Conservation (phyloP, 2,329 filamentous ascomycete species). For the Juglanconis oblonga region DNA sequence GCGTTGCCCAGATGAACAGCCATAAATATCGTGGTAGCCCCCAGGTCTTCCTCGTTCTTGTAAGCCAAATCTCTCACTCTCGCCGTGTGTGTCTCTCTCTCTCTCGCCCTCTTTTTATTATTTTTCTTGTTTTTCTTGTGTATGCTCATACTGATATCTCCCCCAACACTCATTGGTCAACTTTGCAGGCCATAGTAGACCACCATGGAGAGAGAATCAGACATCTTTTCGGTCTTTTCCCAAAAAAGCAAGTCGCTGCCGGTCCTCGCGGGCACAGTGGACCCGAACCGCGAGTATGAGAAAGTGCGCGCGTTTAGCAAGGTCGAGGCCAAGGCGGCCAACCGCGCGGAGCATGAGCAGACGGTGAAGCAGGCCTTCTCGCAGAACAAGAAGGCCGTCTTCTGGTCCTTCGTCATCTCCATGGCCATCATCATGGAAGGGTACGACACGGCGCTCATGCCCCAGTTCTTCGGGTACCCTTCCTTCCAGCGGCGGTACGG, state of each 20-base stretch:
- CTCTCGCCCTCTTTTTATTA: too few species aligned
- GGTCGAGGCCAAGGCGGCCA: conserved; percentile 9
- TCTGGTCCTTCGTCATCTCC: conserved; percentile 20
- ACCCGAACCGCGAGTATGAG: neutral
- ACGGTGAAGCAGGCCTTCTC: neutral
- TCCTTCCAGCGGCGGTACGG: conserved; percentile 30
- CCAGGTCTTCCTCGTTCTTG: neutral
- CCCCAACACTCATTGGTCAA: neutral
- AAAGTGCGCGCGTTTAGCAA: conserved; percentile 4
- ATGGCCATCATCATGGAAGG: conserved; percentile 21
- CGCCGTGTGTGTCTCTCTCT: too few species aligned
- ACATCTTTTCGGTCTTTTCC: neutral
- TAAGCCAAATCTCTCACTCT: too few species aligned
- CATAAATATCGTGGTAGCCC: neutral
- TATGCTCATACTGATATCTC: neutral
- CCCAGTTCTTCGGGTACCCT: conserved; percentile 31
- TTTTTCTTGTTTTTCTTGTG: too few species aligned
- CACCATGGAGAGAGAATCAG: neutral
- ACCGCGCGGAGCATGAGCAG: conserved; percentile 8
- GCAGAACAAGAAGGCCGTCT: conserved; percentile 8
- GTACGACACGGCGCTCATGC: conserved; percentile 33
- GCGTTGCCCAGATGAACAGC: neutral
- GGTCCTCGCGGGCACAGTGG: neutral
- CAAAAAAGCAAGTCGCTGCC: neutral
- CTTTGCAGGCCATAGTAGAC: neutral